Evolutionary conservation across 441 rosid genomes (phyloP).

Genomic region (California macrophylla): DNA sequence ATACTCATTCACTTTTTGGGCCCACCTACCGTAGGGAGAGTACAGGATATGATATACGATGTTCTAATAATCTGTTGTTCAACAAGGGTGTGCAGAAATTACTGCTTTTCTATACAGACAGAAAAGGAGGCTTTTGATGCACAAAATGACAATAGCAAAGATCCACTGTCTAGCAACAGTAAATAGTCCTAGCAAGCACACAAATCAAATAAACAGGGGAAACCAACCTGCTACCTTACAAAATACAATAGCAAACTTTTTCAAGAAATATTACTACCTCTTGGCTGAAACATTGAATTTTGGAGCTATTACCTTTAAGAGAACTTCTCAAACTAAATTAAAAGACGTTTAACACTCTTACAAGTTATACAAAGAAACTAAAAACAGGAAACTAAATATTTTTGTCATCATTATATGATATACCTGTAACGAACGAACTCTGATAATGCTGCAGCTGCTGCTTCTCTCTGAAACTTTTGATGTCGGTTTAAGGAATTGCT

Average conservation of each 20-base stretch:
- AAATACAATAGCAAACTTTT: background rate
- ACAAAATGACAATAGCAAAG: background rate
- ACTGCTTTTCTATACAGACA: background rate
- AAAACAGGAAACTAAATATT: slow-evolving; percentile 5
- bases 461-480: slow-evolving; percentile 80
- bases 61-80: background rate
- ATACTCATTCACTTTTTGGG: background rate
- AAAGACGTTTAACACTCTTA: background rate
- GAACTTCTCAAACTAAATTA: background rate
- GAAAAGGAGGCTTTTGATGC: background rate
- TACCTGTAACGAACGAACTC: slow-evolving; percentile 93
- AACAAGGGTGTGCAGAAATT: background rate
- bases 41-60: background rate
- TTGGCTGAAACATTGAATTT: background rate
- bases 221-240: background rate
- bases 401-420: slow-evolving; percentile 19
- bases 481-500: slow-evolving; percentile 69
- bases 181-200: background rate
- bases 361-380: slow-evolving; percentile 6
- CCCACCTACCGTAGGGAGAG: background rate
- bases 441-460: slow-evolving; percentile 95
- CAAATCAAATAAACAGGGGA: background rate
- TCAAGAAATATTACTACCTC: background rate
- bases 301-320: background rate
- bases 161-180: background rate